Conservation (phyloP, 169 alveolate genomes). For the Cryptosporidium parvum region DNA sequence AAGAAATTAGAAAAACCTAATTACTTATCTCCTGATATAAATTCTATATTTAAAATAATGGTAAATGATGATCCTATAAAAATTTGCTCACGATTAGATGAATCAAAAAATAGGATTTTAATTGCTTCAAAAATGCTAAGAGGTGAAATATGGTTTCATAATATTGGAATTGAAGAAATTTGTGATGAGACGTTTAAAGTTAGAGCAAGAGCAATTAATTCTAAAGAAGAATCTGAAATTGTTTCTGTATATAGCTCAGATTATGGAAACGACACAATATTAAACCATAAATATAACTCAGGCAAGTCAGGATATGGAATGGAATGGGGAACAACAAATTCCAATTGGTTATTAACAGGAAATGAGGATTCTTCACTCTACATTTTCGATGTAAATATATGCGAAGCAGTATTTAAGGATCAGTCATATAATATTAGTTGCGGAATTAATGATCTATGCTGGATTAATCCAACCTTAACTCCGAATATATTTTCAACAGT, state of each 20-base stretch:
- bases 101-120: slow-evolving; percentile 2
- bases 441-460: slow-evolving; percentile 57
- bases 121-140: slow-evolving; percentile 46
- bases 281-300: not conserved
- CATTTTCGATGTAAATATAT: slow-evolving; percentile 25
- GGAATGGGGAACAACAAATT: slow-evolving; percentile 70
- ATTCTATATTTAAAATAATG: not conserved
- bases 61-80: slow-evolving; percentile 39
- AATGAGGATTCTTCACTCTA: slow-evolving; percentile 62
- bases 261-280: not conserved
- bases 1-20: slow-evolving; percentile 16
- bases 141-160: slow-evolving; percentile 41
- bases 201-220: slow-evolving; percentile 2
- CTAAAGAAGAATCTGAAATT: not conserved
- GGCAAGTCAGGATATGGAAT: slow-evolving; percentile 58
- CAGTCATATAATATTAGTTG: not conserved
- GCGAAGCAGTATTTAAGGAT: slow-evolving; percentile 1
- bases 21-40: slow-evolving; percentile 41
- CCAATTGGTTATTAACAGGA: slow-evolving; percentile 64
- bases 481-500: slow-evolving; percentile 57
- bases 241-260: not conserved
- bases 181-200: slow-evolving; percentile 11
- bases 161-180: slow-evolving; percentile 26
- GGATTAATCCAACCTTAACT: slow-evolving; percentile 62
- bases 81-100: slow-evolving; percentile 31